Conservation (phyloP, 164 flowering plant genomes). For the Umbellularia californica region DNA sequence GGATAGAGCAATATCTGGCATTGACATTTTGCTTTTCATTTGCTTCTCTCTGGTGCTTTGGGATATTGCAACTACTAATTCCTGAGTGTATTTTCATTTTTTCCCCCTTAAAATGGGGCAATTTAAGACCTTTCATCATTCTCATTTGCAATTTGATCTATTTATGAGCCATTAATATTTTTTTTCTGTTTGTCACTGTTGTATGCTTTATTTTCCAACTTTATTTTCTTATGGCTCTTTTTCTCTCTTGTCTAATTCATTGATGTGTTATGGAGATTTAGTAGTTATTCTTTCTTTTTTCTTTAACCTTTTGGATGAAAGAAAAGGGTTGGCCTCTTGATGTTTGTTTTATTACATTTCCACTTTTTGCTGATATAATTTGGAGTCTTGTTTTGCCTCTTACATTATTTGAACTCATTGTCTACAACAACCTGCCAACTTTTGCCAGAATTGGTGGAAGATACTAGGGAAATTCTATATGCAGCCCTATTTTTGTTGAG, state of each 20-base stretch:
- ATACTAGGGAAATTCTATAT: too few relatives aligned
- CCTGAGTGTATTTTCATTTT: too few relatives aligned
- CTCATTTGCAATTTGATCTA: neutral
- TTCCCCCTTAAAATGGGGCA: neutral
- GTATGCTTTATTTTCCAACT: conserved; percentile 4
- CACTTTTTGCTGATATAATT: conserved; percentile 16
- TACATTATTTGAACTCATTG: conserved; percentile 33
- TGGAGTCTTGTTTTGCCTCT: conserved; percentile 13
- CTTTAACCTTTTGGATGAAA: conserved; percentile 20
- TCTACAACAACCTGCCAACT: conserved; percentile 35
- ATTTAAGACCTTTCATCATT: neutral
- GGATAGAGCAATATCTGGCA: neutral
- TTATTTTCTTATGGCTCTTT: conserved; percentile 9
- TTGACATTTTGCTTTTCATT: neutral
- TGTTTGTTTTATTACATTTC: conserved; percentile 17
- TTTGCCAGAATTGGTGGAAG: conserved; percentile 3
- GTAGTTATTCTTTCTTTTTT: conserved; percentile 20
- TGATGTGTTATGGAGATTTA: conserved; percentile 14
- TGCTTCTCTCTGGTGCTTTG: neutral
- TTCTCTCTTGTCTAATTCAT: conserved; percentile 20
- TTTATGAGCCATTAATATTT: too few relatives aligned
- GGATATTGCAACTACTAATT: too few relatives aligned
- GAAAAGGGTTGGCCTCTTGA: conserved; percentile 20
- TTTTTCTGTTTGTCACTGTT: neutral
- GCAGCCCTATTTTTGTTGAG: too few relatives aligned